A percentile compares a stretch with the other conserved stretches of the same genome.
Conservation (phyloP, 441 rosid genomes). For the Pelargonium citronellum region DNA sequence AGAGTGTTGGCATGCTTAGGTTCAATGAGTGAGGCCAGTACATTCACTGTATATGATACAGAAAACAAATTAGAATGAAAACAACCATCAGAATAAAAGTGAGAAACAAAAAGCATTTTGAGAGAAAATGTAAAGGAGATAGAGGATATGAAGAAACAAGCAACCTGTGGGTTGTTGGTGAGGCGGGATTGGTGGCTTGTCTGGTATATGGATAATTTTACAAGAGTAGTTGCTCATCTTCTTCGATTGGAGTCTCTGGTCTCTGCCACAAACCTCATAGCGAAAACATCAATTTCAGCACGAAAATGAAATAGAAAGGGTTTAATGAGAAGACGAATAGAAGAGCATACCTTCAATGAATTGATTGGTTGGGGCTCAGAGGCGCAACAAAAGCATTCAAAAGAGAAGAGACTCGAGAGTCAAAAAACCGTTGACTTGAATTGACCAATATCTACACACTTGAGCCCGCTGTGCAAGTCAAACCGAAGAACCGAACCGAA, state of each 20-base stretch:
- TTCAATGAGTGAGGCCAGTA: constrained; percentile 48
- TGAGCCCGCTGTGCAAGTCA: too few relatives aligned
- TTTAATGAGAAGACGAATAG: too few relatives aligned
- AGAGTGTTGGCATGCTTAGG: constrained; percentile 55
- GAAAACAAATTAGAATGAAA: not conserved
- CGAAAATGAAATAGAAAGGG: too few relatives aligned
- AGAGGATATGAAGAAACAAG: constrained; percentile 9
- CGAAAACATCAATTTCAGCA: too few relatives aligned
- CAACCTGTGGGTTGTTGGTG: constrained; percentile 58
- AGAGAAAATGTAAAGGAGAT: not conserved
- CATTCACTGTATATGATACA: constrained; percentile 36
- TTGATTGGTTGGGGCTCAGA: too few relatives aligned
- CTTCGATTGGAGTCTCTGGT: not conserved
- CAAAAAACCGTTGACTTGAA: too few relatives aligned
- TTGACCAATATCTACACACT: too few relatives aligned
- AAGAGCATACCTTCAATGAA: too few relatives aligned
- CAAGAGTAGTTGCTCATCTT: constrained; percentile 17
- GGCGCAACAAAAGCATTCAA: too few relatives aligned
- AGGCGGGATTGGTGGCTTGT: constrained; percentile 39
- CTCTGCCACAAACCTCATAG: too few relatives aligned
- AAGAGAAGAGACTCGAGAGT: too few relatives aligned
- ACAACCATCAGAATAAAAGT: not conserved
- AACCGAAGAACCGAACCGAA: too few relatives aligned
- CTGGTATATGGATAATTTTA: constrained; percentile 50
- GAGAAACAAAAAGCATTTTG: not conserved